Percentiles rank a stretch among this genome's conserved stretches.
Conservation (phyloP, 257 asterid species). For the Petunia secreta region DNA sequence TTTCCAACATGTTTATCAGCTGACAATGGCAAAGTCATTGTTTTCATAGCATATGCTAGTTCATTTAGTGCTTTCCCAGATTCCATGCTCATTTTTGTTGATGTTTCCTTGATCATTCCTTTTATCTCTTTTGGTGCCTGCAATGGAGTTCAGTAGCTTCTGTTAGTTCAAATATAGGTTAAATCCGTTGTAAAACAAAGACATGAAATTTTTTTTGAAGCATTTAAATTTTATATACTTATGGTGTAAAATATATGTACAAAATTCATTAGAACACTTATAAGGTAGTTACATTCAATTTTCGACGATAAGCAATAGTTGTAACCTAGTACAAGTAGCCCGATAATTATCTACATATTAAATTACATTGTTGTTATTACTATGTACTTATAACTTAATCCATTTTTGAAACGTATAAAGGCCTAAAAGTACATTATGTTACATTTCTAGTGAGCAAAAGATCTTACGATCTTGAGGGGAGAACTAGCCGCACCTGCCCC, state of each 20-base stretch:
- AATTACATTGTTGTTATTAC: too few species aligned
- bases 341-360: background rate
- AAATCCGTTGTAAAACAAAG: background rate
- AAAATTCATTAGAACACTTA: background rate
- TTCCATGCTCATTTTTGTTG: constrained; percentile 56
- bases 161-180: background rate
- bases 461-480: background rate
- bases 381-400: too few species aligned
- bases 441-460: background rate
- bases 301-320: background rate
- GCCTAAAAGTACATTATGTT: too few species aligned
- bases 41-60: constrained; percentile 47
- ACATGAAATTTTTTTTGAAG: background rate
- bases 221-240: background rate
- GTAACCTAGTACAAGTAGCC: background rate
- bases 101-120: constrained; percentile 39
- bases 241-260: too few species aligned
- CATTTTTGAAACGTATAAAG: too few species aligned
- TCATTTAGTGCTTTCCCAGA: constrained; percentile 66
- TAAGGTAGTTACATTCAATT: background rate
- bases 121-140: constrained; percentile 57
- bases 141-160: background rate
- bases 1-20: constrained; percentile 39
- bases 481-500: background rate
- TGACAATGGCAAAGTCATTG: constrained; percentile 53